Conservation (phyloP, 257 asterid species). For the Rehmannia glutinosa region DNA sequence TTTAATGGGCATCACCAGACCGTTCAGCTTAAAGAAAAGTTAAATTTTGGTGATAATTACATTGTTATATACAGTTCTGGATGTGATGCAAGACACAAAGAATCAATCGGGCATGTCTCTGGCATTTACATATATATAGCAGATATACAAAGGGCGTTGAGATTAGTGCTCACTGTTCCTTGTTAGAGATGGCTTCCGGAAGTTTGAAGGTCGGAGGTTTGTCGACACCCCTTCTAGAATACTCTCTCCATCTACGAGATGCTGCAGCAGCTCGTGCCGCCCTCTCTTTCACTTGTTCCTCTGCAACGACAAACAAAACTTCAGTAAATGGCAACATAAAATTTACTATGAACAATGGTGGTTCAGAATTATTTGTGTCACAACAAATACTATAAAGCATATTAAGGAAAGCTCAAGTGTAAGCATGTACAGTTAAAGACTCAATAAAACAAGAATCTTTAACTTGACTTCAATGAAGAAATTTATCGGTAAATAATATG, state of each 20-base stretch:
- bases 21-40: no score
- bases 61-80: no score
- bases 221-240: slow-evolving; percentile 80
- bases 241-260: slow-evolving; percentile 95
- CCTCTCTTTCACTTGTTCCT: slow-evolving; percentile 71
- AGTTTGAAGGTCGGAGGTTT: slow-evolving; percentile 86
- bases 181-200: slow-evolving; percentile 64
- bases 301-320: slow-evolving; percentile 32
- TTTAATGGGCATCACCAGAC: no score
- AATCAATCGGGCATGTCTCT: no score
- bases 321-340: not conserved
- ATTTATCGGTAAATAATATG: not conserved
- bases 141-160: not conserved
- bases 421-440: not conserved
- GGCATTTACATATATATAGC: not conserved
- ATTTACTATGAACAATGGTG: no score
- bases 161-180: slow-evolving; percentile 34
- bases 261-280: slow-evolving; percentile 90
- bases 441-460: not conserved
- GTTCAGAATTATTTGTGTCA: no score
- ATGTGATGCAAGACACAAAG: no score
- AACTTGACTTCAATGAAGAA: not conserved
- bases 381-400: not conserved
- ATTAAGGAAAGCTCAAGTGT: not conserved
- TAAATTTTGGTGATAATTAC: no score